Base-by-base conservation (phyloP, 2,329 filamentous ascomycete species). In the Venturiaceae sp. region DNA sequence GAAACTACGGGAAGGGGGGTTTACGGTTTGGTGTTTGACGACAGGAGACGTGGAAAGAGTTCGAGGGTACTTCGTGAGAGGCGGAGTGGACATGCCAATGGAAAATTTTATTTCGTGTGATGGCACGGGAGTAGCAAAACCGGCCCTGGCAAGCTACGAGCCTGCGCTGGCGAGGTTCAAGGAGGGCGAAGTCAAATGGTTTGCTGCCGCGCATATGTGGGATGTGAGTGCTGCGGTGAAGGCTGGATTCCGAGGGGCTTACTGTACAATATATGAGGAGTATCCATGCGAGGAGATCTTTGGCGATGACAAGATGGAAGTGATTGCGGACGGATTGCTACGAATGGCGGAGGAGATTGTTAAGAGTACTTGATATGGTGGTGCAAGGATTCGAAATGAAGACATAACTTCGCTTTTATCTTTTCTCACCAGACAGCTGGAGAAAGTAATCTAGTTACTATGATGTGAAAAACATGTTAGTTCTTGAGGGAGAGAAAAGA, bases 121-220 rank as follows among this genome's bases (percentile, higher is more conserved):
- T 62, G 66, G 66, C 0, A 64, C 68, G 14, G 74, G 75, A 0
- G 67, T 80, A 19, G 77, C 75, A 1, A 83, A 82, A 66, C 81
- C 81, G 0, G 75, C 73, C 0, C 66, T 75, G 3, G 72, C 65
- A 28, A 75, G 77, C 0, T 83, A 83, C 62, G 64, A 67, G 60
- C 69, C 72, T 1, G 65, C 79, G 5, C 66, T 77, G 34, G 71
- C 72, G n/a, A 67, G 65, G 53, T 74, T 82, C 58, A 72, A 63
- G 0, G 63, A 64, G 0, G 67, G 69, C 0, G 69, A 63, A 2
- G 65, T 76, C 46, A 61, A 67, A 60, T 83, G 80, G 80, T 83
- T 83, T 65, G 81, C 79, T 0, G 81, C 81, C 1, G 81, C 80
- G 23, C 81, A 83, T 67, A 78, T 80, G 73, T 83, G 81, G 81